Evolutionary conservation across 352 stramenopile genomes (phyloP), one percentile per base, ranked within the genome.

Genomic region (Phytophthora crassamura): DNA sequence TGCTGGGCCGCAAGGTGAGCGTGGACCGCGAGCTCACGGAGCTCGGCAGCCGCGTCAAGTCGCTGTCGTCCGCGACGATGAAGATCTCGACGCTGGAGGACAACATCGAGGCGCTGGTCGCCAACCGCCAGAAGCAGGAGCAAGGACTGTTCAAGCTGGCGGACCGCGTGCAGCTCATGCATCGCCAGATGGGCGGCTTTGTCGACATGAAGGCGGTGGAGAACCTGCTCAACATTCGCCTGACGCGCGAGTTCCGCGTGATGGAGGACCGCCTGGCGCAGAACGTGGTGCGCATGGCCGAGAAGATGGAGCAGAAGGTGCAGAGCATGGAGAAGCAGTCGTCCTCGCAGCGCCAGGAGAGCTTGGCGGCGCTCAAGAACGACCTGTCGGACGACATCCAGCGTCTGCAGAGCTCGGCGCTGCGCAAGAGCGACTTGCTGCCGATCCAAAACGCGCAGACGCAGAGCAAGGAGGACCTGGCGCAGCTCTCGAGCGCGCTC

Each of bases 291-390:
- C 81, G 85, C 55, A 74, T 82, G 61, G 78, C 70, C 15, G 81
- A 93, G 33, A 92, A 91, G 61, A 69, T 91, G 35, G 86, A 94
- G 49, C 71, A 69, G 36, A 94, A 91, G 69, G 48, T 81, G 4
- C 75, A 88, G 25, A 62, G 48, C 5, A 20, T 90, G 5, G 82
- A 93, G 54, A 88, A 89, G 49, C 67, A 78, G 18, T 67, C 69
- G 6, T 67, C 71, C 36, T 81, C 59, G 32, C 79, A 91, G 46
- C 82, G 78, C 16, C 74, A 79, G 30, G 81, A 89, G 14, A 69
- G 81, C 39, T 50, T 90, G 5, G 64, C 68, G 1, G 51, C 75
- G 28, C 52, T 93, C 3, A 90, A 86, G 52, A 82, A 52, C 39
- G 82, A 93, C 10, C 25, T 91, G 22, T 59, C 65, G 2, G 84